Percentiles rank a stretch among this genome's conserved stretches.
These are phyloP conservation scores for Aspergillus glaucus DNA, from an alignment of 2,329 filamentous ascomycete genomes.

Conservation along the genomic window DNA sequence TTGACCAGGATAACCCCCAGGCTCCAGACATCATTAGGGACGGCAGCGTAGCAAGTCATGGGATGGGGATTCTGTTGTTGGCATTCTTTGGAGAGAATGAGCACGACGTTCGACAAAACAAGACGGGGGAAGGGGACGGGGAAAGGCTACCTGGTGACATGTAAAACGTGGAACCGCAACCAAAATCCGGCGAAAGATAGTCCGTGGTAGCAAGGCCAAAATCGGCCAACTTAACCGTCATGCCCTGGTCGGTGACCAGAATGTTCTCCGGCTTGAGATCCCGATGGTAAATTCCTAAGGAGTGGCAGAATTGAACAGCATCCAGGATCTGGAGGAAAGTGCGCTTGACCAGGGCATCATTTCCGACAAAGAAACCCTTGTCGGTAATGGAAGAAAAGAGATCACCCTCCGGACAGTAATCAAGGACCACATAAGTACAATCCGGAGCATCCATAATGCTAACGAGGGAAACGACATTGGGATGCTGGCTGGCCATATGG, in stretches of 20 bases:
- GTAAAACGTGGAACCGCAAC: constrained; percentile 97
- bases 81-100: constrained; percentile 61
- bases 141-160: constrained; percentile 87
- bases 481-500: constrained; percentile 79
- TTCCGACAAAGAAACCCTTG: constrained; percentile 83
- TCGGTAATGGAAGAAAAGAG: constrained; percentile 97
- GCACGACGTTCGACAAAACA: not conserved
- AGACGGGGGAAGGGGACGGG: constrained; percentile 28
- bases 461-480: constrained; percentile 86
- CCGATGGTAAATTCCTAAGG: constrained; percentile 88
- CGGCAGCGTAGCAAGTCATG: constrained; percentile 76
- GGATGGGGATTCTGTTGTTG: constrained; percentile 67
- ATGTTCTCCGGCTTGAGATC: constrained; percentile 99
- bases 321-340: constrained; percentile 94
- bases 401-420: constrained; percentile 95
- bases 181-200: constrained; percentile 82
- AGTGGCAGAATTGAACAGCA: constrained; percentile 93
- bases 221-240: constrained; percentile 91
- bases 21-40: constrained; percentile 95
- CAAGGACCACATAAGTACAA: constrained; percentile 92
- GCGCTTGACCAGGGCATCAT: constrained; percentile 78
- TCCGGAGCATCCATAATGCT: constrained; percentile 89
- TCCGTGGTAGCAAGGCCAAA: constrained; percentile 91
- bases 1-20: constrained; percentile 98
- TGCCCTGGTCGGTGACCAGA: constrained; percentile 78